Conservation (phyloP, 768 basidiomycete genomes). For the Cubamyces sp. region DNA sequence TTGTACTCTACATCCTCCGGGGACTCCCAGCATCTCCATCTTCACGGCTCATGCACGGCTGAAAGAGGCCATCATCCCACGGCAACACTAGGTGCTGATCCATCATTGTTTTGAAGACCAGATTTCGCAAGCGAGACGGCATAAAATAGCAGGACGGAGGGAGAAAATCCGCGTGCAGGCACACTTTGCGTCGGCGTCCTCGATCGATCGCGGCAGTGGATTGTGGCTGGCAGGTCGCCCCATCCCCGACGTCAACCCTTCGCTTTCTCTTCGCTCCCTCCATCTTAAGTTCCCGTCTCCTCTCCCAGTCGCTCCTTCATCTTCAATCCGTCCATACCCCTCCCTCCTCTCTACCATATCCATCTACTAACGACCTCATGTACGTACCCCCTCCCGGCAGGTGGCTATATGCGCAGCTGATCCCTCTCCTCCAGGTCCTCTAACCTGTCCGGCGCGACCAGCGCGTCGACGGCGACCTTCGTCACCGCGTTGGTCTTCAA, state of each 20-base stretch:
- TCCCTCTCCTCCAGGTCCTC: constrained; percentile 1
- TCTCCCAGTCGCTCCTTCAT: constrained; percentile 7
- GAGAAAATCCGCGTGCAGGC: constrained; percentile 17
- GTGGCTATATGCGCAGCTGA: background rate
- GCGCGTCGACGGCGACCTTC: constrained; percentile 79
- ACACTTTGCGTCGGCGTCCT: constrained; percentile 13
- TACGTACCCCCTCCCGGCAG: background rate
- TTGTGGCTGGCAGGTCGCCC: constrained; percentile 20
- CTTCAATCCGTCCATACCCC: constrained; percentile 6
- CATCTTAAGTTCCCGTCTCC: constrained; percentile 3
- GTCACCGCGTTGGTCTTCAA: constrained; percentile 87
- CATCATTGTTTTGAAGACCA: background rate
- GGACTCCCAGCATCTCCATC: background rate
- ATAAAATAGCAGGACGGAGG: constrained; percentile 2
- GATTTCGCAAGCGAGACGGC: constrained; percentile 5
- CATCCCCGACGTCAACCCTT: constrained; percentile 24
- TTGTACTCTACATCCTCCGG: background rate
- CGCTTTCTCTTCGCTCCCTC: background rate
- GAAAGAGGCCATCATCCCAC: background rate
- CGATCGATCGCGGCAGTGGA: constrained; percentile 22
- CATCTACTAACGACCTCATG: constrained; percentile 16
- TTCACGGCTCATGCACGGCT: background rate
- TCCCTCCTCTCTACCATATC: background rate
- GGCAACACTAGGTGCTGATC: constrained; percentile 16
- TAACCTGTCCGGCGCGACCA: constrained; percentile 41